Percentiles rank a stretch among this genome's conserved stretches.
These are phyloP conservation scores for Plasmopara muralis DNA, from an alignment of 352 stramenopile genomes.

Conservation along the genomic window DNA sequence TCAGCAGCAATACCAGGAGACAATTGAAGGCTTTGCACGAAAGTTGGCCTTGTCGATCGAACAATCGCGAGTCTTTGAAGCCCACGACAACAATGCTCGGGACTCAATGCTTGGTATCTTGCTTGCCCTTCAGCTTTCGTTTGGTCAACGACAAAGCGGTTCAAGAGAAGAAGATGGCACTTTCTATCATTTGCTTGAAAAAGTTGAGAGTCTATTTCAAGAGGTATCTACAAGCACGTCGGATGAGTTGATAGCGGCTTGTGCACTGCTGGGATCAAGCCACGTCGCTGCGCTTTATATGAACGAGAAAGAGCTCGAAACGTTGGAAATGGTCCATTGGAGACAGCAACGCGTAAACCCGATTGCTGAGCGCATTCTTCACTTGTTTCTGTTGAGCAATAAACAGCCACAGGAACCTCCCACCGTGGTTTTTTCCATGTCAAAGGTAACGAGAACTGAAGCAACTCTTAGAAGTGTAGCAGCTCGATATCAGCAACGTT, in stretches of 20 bases:
- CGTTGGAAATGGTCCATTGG: slow-evolving; percentile 15
- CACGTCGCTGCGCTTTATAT: slow-evolving; percentile 25
- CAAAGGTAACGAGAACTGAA: neutral
- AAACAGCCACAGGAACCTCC: neutral
- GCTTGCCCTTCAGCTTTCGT: slow-evolving; percentile 30
- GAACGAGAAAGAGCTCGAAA: slow-evolving; percentile 16
- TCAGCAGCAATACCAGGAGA: slow-evolving; percentile 17
- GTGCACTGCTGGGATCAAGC: slow-evolving; percentile 22
- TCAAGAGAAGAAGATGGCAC: slow-evolving; percentile 14
- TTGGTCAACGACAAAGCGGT: slow-evolving; percentile 24
- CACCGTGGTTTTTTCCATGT: slow-evolving; percentile 9
- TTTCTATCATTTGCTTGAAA: slow-evolving; percentile 16
- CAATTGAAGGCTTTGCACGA: slow-evolving; percentile 17
- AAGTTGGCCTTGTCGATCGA: slow-evolving; percentile 29
- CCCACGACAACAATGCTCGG: slow-evolving; percentile 10
- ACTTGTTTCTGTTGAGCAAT: slow-evolving; percentile 9
- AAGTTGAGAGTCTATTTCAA: slow-evolving; percentile 22
- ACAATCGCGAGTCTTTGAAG: slow-evolving; percentile 32
- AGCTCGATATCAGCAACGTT: slow-evolving; percentile 3
- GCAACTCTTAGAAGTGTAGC: too few species aligned
- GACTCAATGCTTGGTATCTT: slow-evolving; percentile 18
- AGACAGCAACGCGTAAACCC: slow-evolving; percentile 25
- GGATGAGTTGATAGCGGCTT: slow-evolving; percentile 17
- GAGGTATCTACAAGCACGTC: slow-evolving; percentile 9
- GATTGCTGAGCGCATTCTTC: slow-evolving; percentile 18